These are phyloP conservation scores for Populus pruinosa DNA, from an alignment of 345 rosid species.

Conservation along the genomic window DNA sequence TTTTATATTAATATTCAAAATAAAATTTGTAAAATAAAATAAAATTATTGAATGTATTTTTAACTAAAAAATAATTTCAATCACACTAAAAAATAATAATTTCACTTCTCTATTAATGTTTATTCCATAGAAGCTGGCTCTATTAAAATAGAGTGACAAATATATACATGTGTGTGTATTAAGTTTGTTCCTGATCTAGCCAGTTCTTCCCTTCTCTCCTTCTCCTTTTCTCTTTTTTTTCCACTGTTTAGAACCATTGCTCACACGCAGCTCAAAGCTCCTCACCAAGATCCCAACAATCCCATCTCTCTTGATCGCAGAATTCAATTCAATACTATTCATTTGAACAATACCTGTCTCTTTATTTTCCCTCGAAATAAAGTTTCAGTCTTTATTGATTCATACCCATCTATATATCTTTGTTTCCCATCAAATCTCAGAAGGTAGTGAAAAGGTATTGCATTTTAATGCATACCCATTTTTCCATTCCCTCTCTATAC, in stretches of 20 bases:
- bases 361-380: neutral
- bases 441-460: neutral
- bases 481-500: neutral
- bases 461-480: constrained; percentile 3
- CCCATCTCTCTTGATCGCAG: neutral
- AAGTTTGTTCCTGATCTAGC: neutral
- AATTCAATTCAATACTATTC: neutral
- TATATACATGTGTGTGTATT: no score
- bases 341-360: neutral
- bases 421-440: neutral
- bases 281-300: neutral
- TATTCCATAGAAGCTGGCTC: neutral
- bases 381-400: neutral
- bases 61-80: no score
- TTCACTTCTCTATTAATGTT: neutral
- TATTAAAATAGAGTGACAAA: neutral
- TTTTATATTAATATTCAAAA: no score
- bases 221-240: neutral
- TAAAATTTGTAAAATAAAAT: no score
- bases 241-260: neutral
- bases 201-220: no score
- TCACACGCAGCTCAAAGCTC: neutral
- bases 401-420: neutral
- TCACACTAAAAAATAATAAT: neutral
- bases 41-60: no score